Percentiles rank a stretch among this genome's conserved stretches.
Evolutionary conservation across 495 filamentous ascomycete species (phyloP).

Genomic region (Aspergillus ostianus): DNA sequence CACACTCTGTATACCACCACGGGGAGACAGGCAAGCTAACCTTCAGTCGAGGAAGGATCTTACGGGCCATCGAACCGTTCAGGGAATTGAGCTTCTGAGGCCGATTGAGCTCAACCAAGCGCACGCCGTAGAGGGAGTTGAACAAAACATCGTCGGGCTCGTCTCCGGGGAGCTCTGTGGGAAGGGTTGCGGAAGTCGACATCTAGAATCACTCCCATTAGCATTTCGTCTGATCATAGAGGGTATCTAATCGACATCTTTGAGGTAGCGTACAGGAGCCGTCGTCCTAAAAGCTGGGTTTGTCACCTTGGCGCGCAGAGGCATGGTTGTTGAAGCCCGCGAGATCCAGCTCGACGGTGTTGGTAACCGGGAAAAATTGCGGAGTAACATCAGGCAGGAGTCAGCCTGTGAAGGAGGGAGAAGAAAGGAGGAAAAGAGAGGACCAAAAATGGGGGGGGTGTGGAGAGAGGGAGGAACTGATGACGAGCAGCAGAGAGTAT

Average conservation of each 20-base stretch:
- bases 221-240: neutral
- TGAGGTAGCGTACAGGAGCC: slow-evolving; percentile 34
- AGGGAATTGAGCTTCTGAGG: slow-evolving; percentile 87
- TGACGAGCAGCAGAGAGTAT: slow-evolving; percentile 12
- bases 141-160: slow-evolving; percentile 91
- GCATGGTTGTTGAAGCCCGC: slow-evolving; percentile 62
- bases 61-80: slow-evolving; percentile 88
- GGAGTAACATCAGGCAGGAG: slow-evolving; percentile 51
- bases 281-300: slow-evolving; percentile 56
- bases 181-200: slow-evolving; percentile 47
- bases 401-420: slow-evolving; percentile 18
- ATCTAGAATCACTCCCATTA: slow-evolving; percentile 46
- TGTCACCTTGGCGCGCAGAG: slow-evolving; percentile 79
- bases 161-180: slow-evolving; percentile 61
- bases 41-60: slow-evolving; percentile 81
- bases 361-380: slow-evolving; percentile 41
- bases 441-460: slow-evolving; percentile 23
- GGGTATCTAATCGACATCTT: neutral
- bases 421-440: slow-evolving; percentile 16
- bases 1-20: neutral
- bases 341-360: slow-evolving; percentile 55
- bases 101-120: slow-evolving; percentile 91
- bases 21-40: slow-evolving; percentile 31
- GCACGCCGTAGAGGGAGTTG: slow-evolving; percentile 79
- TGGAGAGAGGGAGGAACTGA: slow-evolving; percentile 20